Conservation (phyloP, 1,284 basidiomycete genomes). For the Caloboletus firmus region DNA sequence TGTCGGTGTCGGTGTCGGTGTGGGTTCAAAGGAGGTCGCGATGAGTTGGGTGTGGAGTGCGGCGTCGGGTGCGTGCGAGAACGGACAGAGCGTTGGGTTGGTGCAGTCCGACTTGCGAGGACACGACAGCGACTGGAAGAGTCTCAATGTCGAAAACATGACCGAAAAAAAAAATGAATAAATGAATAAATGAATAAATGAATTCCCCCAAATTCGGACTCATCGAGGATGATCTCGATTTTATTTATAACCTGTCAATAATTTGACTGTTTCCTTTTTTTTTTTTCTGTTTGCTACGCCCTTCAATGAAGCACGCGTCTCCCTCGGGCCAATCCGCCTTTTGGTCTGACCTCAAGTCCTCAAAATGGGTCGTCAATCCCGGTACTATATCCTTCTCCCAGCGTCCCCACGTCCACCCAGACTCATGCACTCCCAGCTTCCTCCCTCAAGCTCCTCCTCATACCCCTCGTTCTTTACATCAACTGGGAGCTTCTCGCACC, state of each 20-base stretch:
- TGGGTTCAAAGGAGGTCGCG: constrained; percentile 34
- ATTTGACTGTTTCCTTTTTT: too few relatives aligned
- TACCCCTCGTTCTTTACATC: constrained; percentile 71
- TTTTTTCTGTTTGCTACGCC: too few relatives aligned
- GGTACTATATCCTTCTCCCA: constrained; percentile 42
- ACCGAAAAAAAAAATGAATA: neutral
- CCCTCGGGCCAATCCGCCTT: too few relatives aligned
- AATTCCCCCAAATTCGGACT: too few relatives aligned
- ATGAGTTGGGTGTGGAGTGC: constrained; percentile 40
- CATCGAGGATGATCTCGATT: too few relatives aligned
- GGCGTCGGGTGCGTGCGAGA: constrained; percentile 54
- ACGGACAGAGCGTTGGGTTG: constrained; percentile 54
- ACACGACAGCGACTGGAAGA: constrained; percentile 64
- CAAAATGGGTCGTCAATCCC: constrained; percentile 76
- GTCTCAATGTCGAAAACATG: constrained; percentile 67
- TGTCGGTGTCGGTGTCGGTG: constrained; percentile 8
- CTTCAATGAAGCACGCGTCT: too few relatives aligned
- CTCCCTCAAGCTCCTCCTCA: constrained; percentile 69
- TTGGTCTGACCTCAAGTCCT: constrained; percentile 44
- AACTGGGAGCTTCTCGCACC: constrained; percentile 68
- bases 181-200: too few relatives aligned
- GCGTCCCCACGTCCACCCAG: neutral
- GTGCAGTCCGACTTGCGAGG: constrained; percentile 53
- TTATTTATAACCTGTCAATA: too few relatives aligned
- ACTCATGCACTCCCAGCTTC: constrained; percentile 45